A percentile compares a stretch with the other conserved stretches of the same genome.
Evolutionary conservation across 306 rosid genomes (phyloP).

Genomic region (Erythrophleum fordii): DNA sequence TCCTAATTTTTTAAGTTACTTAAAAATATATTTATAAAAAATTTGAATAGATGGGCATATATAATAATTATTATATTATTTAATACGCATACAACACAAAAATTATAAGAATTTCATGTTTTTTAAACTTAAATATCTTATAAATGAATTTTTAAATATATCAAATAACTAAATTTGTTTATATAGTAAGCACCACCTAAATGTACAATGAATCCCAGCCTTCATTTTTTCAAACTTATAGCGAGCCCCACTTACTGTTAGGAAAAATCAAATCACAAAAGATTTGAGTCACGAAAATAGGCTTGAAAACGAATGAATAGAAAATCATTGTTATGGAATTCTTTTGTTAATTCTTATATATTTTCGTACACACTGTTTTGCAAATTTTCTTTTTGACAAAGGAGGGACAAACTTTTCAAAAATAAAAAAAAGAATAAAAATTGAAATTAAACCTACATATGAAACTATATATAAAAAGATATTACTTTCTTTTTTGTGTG

Average conservation of each 20-base stretch:
- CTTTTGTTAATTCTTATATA: not conserved
- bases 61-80: not conserved
- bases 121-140: too few relatives aligned
- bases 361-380: not conserved
- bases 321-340: too few relatives aligned
- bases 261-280: not conserved
- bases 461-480: not conserved
- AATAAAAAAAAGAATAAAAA: not conserved
- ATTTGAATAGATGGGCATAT: too few relatives aligned
- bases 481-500: too few relatives aligned
- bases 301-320: not conserved
- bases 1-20: too few relatives aligned
- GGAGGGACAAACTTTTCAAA: too few relatives aligned
- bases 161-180: too few relatives aligned
- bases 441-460: not conserved
- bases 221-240: too few relatives aligned
- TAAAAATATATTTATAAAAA: too few relatives aligned
- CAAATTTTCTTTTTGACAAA: not conserved
- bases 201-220: not conserved
- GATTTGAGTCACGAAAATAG: not conserved
- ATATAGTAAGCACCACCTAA: too few relatives aligned
- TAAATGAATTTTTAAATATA: not conserved
- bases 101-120: not conserved
- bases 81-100: not conserved
- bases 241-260: too few relatives aligned